Base-by-base conservation (phyloP, 2,329 filamentous ascomycete species). In the Monosporascus sp. region DNA sequence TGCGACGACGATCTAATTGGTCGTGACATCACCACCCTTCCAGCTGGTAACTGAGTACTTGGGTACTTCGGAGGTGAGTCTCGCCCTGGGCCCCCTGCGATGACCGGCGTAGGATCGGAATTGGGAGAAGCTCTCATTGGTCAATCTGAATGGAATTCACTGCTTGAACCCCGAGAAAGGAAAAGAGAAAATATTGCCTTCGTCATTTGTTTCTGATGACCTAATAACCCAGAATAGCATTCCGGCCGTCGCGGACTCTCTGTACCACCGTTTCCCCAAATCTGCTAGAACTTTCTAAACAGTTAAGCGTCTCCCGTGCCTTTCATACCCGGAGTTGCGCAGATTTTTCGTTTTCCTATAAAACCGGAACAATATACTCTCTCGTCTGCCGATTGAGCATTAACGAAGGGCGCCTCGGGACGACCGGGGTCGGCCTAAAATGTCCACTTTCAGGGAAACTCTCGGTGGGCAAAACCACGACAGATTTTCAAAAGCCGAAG, bases 381-480 rank as follows among this genome's bases (percentile, higher is more conserved):
- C 8, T 41, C 18, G 9, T 18, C 38, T 18, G 18, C 38, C 17
- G 18, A 11, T 6, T 18, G 38, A n/a, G 17, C 17, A 41, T 41
- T 20, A n/a, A 9, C 17, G 54, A 57, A 53, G 64, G 58, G 56
- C 60, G 57, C 58, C 53, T 62, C 65, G 61, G 62, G 54, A 59
- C 44, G 47, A 52, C 63, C 62, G 62, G 64, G 61, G 46, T 39
- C 52, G 54, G 56, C 60, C 57, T 56, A 60, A 42, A 34, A 65
- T 64, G 60, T 57, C 49, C 48, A 54, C 60, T 42, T 56, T 59
- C 39, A 56, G 52, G 39, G 54, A 60, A 42, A 60, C 55, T 57
- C 57, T 61, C 47, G 53, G 52, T 41, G 69, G 65, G 49, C 72
- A 72, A 48, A 64, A 70, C 57, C 71, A 72, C 63, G 68, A 74